phyloP scores from a whole-genome alignment of 1,284 basidiomycete species.

The Pseudozyma tsukubaensis region DNA sequence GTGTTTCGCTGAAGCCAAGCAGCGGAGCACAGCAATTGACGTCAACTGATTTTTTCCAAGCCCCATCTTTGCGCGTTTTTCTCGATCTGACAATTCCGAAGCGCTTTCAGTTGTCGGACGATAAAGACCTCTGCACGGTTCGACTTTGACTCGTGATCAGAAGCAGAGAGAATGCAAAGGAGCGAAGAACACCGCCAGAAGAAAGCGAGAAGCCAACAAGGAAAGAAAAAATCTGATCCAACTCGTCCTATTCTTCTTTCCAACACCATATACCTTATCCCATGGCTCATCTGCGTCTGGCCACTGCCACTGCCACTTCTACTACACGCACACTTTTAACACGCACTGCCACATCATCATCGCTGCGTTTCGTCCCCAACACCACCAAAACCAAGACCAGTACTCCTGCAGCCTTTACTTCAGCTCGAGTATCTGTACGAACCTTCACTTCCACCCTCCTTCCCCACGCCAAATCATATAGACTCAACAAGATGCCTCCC shows the following conservation, averaged over 20 bases:
- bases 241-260: conserved; percentile 2
- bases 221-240: conserved; percentile 7
- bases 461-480: conserved; percentile 39
- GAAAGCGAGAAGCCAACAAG: background rate
- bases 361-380: background rate
- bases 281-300: conserved; percentile 44
- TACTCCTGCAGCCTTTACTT: background rate
- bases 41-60: conserved; percentile 8
- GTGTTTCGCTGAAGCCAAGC: too few relatives aligned
- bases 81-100: background rate
- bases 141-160: conserved; percentile 3
- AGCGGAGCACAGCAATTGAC: conserved; percentile 7
- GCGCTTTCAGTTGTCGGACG: conserved; percentile 6
- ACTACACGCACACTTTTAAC: conserved; percentile 4
- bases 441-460: conserved; percentile 28
- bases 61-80: background rate
- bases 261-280: conserved; percentile 3
- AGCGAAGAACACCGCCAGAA: conserved; percentile 4
- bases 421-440: conserved; percentile 9
- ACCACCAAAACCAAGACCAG: background rate
- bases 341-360: conserved; percentile 4
- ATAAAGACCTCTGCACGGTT: conserved; percentile 8
- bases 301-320: conserved; percentile 19
- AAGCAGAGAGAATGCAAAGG: conserved; percentile 5
- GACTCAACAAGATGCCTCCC: conserved; percentile 61